Percentiles rank a stretch among this genome's conserved stretches.
These are phyloP conservation scores for Leavenworthia alabamica DNA, from an alignment of 345 rosid genomes.

Conservation along the genomic window DNA sequence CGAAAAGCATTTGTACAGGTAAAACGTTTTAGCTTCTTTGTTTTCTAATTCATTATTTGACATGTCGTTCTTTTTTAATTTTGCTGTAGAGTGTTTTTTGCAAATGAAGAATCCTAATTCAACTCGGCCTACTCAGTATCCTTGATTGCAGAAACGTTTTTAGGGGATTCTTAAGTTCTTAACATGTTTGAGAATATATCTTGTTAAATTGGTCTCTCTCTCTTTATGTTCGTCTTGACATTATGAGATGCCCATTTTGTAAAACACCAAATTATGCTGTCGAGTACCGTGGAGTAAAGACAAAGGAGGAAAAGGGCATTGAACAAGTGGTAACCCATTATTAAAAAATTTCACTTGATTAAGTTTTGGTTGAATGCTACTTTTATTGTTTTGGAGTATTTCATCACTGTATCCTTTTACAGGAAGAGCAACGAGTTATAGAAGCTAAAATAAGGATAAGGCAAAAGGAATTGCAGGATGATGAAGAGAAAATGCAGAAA, in stretches of 20 bases:
- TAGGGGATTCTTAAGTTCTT: background rate
- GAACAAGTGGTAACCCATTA: conserved; percentile 90
- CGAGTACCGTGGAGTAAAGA: conserved; percentile 84
- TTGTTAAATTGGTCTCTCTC: background rate
- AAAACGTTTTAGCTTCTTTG: background rate
- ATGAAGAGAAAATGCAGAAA: conserved; percentile 78
- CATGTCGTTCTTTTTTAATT: conserved; percentile 3
- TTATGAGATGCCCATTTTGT: conserved; percentile 86
- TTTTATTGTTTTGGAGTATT: background rate
- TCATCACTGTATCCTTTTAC: background rate
- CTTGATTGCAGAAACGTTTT: conserved; percentile 30
- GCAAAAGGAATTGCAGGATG: conserved; percentile 81
- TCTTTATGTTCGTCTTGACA: conserved; percentile 47
- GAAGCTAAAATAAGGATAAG: conserved; percentile 93
- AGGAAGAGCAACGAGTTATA: conserved; percentile 98
- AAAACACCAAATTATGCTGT: conserved; percentile 95
- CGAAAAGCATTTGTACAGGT: conserved; percentile 98
- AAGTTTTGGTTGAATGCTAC: background rate
- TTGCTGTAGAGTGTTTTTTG: conserved; percentile 84
- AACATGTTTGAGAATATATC: background rate
- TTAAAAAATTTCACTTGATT: background rate
- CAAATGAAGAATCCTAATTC: conserved; percentile 98
- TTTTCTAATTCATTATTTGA: background rate
- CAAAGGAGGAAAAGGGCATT: conserved; percentile 92
- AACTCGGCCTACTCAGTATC: conserved; percentile 96